Base-by-base conservation (phyloP, 75 land plant species). In the Pinus tabuliformis region DNA sequence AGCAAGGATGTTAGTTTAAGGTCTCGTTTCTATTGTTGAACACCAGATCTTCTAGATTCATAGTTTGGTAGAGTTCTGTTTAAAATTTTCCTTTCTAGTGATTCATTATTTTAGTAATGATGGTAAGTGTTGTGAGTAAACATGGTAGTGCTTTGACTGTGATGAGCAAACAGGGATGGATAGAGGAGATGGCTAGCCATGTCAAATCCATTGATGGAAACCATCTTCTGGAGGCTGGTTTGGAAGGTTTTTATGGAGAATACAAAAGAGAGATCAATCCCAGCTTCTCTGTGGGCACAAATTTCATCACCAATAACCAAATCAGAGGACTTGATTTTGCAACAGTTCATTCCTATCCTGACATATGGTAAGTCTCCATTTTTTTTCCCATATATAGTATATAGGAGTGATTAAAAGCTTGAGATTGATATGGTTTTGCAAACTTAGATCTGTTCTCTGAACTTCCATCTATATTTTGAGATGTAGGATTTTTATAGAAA, bases 141-240 rank as follows among this genome's bases (percentile, higher is more conserved):
- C 4, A 39, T 39, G 21, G 3, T 14, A 59, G 42, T 39, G 0
- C 6, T 5, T 39, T 39, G 42, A 5, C 42, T 39, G 42, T 39
- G 42, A 39, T 39, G 42, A 39, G 42, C 6, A 39, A 39, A 39
- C 42, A 39, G 42, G 42, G 42, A 39, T 39, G 42, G 42, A 39
- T 39, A 39, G 42, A 39, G 42, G 42, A 39, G 42, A 39, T 18
- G 98, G 89, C 96, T 20, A 76, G 87, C 6, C 70, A 83, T 78
- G 91, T 95, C 72, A 95, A 95, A 68, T 87, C 98, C 17, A 77
- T 95, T 56, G 98, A 95, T 75, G 80, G 87, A 56, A 93, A 93
- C 72, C 98, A 95, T 81, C 76, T 95, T 77, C 78, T 95, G 72
- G 96, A 94, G 73, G 90, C 82, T 56, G 98, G 98, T 12, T 70